Evolutionary conservation across 2,329 filamentous ascomycete genomes (phyloP).

Genomic region (Purpureocillium lavendulum): DNA sequence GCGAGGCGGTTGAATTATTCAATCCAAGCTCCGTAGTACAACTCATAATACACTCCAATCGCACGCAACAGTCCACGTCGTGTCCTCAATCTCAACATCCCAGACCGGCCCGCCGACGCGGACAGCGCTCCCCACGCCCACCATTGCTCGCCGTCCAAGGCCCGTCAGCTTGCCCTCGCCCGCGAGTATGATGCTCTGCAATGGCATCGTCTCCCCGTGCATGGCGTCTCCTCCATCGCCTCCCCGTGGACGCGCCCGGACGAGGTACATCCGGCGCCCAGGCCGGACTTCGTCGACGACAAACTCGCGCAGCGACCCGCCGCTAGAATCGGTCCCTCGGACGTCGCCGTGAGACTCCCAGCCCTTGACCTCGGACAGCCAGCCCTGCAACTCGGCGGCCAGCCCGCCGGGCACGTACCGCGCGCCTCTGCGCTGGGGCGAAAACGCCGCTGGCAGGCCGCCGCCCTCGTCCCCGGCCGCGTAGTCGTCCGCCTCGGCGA

Average conservation of each 20-base stretch:
- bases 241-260: conserved; percentile 10
- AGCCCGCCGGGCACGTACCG: conserved; percentile 27
- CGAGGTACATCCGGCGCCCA: conserved; percentile 26
- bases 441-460: conserved; percentile 21
- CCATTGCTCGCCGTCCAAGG: conserved; percentile 18
- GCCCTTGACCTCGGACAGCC: conserved; percentile 31
- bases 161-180: conserved; percentile 29
- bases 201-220: no score
- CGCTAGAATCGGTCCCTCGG: conserved; percentile 6
- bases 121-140: conserved; percentile 21
- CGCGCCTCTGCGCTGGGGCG: conserved; percentile 25
- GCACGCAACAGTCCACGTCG: conserved; percentile 28
- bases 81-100: conserved; percentile 25
- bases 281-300: conserved; percentile 19
- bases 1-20: no score
- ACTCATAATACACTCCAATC: conserved; percentile 23
- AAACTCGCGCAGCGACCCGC: conserved; percentile 8
- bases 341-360: conserved; percentile 19
- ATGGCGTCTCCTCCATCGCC: no score
- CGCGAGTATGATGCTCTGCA: conserved; percentile 21
- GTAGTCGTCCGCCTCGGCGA: conserved; percentile 11
- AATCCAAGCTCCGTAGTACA: neutral
- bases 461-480: conserved; percentile 9
- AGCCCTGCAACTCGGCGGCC: conserved; percentile 29
- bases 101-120: conserved; percentile 26